Conservation (phyloP, 129 eudicot species). For the Logfia minima region DNA sequence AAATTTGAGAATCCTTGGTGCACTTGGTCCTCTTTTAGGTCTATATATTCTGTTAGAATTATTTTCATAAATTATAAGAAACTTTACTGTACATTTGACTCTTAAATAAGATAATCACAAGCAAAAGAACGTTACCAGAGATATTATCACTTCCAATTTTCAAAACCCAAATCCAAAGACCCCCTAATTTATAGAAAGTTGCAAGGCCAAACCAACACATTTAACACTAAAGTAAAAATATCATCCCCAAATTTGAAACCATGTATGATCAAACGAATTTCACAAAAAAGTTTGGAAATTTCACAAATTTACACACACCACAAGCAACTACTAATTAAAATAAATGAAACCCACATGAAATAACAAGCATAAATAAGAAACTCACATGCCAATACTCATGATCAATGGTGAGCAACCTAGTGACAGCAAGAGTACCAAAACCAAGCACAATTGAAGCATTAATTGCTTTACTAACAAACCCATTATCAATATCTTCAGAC, state of each 20-base stretch:
- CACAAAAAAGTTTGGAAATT: background rate
- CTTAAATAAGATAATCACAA: too few species aligned
- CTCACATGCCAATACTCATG: conserved; percentile 90
- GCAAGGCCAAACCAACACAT: background rate
- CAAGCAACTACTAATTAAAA: background rate
- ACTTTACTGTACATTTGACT: background rate
- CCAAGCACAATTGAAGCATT: conserved; percentile 86
- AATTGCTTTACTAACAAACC: conserved; percentile 43
- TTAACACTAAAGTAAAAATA: background rate
- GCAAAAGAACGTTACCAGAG: too few species aligned
- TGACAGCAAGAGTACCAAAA: conserved; percentile 70
- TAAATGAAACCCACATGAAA: conserved; percentile 38
- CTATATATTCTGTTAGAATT: background rate
- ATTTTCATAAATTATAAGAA: background rate
- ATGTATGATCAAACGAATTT: background rate
- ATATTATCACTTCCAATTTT: background rate
- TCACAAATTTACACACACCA: background rate
- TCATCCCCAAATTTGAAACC: too few species aligned
- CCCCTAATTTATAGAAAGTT: background rate
- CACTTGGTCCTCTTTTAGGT: background rate
- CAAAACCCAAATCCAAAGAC: background rate
- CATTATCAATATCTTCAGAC: conserved; percentile 29
- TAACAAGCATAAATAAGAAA: background rate
- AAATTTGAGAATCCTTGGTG: background rate
- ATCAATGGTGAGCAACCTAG: conserved; percentile 84